These are phyloP conservation scores for Penicillium concentricum DNA, from an alignment of 2,329 filamentous ascomycete genomes.

Conservation along the genomic window DNA sequence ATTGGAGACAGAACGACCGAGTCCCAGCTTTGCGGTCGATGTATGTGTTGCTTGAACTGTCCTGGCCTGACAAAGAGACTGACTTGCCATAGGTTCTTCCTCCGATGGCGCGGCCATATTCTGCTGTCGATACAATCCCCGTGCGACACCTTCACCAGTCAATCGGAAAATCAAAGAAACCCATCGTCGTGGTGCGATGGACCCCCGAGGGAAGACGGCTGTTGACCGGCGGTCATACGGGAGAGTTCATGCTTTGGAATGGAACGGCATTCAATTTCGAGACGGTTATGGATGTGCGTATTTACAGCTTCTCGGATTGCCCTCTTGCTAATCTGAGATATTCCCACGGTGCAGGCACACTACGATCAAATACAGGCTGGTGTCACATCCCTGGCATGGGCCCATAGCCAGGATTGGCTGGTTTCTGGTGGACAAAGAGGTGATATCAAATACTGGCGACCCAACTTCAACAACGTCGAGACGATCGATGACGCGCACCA, in stretches of 20 bases:
- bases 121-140: conserved; percentile 81
- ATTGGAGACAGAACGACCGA: conserved; percentile 80
- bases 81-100: conserved; percentile 69
- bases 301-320: neutral
- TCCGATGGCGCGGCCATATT: conserved; percentile 70
- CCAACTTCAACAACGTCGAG: conserved; percentile 98
- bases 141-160: conserved; percentile 98
- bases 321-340: conserved; percentile 9
- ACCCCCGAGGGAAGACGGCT: conserved; percentile 91
- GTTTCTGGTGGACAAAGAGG: conserved; percentile 94
- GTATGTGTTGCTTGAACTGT: conserved; percentile 46
- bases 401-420: conserved; percentile 95
- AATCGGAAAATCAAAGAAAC: conserved; percentile 96
- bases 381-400: conserved; percentile 61
- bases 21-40: conserved; percentile 85
- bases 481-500: conserved; percentile 81
- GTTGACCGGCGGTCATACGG: conserved; percentile 90
- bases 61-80: conserved; percentile 7
- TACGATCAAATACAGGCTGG: conserved; percentile 56
- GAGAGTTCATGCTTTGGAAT: conserved; percentile 98
- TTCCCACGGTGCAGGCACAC: conserved; percentile 59
- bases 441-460: conserved; percentile 96
- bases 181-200: conserved; percentile 95
- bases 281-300: conserved; percentile 81
- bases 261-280: conserved; percentile 99